phyloP scores from a whole-genome alignment of 768 basidiomycete genomes.

The Auricularia cornea region DNA sequence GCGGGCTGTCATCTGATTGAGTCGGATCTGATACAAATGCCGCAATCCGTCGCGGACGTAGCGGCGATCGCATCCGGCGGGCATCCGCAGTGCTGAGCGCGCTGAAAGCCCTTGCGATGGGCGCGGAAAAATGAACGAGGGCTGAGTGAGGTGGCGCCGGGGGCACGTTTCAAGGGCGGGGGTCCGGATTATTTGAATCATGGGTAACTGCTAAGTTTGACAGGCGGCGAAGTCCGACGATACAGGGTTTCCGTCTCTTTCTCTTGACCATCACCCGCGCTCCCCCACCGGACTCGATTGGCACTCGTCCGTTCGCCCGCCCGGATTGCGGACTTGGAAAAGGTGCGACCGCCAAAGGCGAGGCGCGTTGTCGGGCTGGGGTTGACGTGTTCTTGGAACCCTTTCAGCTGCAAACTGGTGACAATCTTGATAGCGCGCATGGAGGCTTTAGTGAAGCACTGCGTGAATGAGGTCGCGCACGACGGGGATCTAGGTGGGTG shows the following conservation, averaged over 20 bases:
- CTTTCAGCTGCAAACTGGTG: not conserved
- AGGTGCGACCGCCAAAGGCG: not conserved
- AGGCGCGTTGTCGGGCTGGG: not conserved
- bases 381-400: too few species aligned
- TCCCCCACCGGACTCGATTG: not conserved
- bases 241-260: not conserved
- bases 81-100: not conserved
- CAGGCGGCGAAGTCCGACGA: not conserved
- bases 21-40: not conserved
- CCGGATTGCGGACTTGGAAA: not conserved
- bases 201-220: not conserved
- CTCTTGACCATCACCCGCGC: not conserved
- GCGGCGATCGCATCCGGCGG: not conserved
- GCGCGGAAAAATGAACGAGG: not conserved
- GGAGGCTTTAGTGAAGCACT: not conserved
- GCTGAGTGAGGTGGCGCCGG: not conserved
- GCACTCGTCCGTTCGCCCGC: not conserved
- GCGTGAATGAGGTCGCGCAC: not conserved
- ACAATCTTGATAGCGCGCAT: not conserved
- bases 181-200: not conserved
- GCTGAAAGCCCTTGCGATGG: not conserved
- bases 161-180: not conserved
- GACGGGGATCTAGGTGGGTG: not conserved
- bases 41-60: not conserved
- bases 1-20: not conserved